Percentiles rank a stretch among this genome's conserved stretches.
These are phyloP conservation scores for Tetrapisispora nanseiensis DNA, from an alignment of 805 yeast species.

Conservation along the genomic window DNA sequence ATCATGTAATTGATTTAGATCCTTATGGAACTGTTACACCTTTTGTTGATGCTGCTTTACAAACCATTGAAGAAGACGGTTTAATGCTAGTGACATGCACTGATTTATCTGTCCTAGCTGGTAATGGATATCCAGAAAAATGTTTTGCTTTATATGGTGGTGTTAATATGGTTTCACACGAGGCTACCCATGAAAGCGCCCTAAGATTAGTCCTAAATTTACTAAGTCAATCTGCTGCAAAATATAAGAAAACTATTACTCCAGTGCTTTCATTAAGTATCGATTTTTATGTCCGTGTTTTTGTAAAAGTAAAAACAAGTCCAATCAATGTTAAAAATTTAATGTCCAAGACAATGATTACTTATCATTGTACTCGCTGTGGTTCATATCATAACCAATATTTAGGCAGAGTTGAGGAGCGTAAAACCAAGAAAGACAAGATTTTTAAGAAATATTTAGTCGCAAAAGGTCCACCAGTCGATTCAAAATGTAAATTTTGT, in stretches of 20 bases:
- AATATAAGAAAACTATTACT: conserved; percentile 76
- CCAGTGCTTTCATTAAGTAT: conserved; percentile 80
- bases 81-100: conserved; percentile 87
- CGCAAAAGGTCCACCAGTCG: conserved; percentile 55
- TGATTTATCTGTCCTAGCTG: conserved; percentile 91
- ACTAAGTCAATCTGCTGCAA: conserved; percentile 77
- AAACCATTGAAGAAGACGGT: conserved; percentile 76
- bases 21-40: conserved; percentile 98
- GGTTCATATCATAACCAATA: conserved; percentile 61
- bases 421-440: conserved; percentile 32
- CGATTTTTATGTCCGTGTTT: conserved; percentile 85
- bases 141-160: conserved; percentile 95
- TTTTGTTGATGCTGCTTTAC: conserved; percentile 85
- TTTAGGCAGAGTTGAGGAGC: conserved; percentile 51
- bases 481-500: conserved; percentile 60
- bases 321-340: conserved; percentile 77
- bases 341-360: conserved; percentile 65
- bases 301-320: conserved; percentile 64
- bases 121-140: conserved; percentile 92
- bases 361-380: conserved; percentile 84
- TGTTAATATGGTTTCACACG: conserved; percentile 64
- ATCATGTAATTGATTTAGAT: conserved; percentile 86
- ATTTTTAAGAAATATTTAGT: conserved; percentile 45
- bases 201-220: conserved; percentile 69
- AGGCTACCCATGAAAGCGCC: conserved; percentile 89